These are phyloP conservation scores for Candida incommunis DNA, from an alignment of 805 yeast species.

Conservation along the genomic window DNA sequence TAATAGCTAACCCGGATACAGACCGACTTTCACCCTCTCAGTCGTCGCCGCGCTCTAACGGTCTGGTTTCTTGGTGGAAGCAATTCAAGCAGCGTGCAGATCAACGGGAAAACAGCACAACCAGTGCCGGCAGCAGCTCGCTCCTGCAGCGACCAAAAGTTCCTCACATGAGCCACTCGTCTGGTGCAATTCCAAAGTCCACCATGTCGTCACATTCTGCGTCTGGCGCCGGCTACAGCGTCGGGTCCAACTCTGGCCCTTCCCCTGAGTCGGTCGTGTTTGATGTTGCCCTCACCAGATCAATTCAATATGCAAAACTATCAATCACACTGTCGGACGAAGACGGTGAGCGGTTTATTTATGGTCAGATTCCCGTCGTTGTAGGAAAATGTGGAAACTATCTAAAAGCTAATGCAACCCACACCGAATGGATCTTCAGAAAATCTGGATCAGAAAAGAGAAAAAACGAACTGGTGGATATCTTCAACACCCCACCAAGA, in stretches of 20 bases:
- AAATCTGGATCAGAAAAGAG: conserved; percentile 86
- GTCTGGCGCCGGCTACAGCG: no score
- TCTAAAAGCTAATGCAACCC: conserved; percentile 54
- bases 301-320: conserved; percentile 66
- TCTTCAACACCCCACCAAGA: conserved; percentile 77
- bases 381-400: conserved; percentile 93
- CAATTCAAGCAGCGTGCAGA: conserved; percentile 20
- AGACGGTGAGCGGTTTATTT: conserved; percentile 47
- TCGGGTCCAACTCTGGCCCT: conserved; percentile 8
- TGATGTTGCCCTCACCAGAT: conserved; percentile 64
- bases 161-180: conserved; percentile 25
- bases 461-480: conserved; percentile 68
- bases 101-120: neutral
- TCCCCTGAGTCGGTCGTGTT: conserved; percentile 29
- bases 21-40: neutral
- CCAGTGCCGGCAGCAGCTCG: conserved; percentile 1
- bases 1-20: neutral
- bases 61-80: conserved; percentile 30
- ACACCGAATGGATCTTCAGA: conserved; percentile 83
- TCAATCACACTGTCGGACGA: conserved; percentile 50
- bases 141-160: conserved; percentile 18
- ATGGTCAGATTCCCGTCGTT: conserved; percentile 81
- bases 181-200: conserved; percentile 12
- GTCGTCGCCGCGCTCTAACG: neutral
- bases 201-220: conserved; percentile 1